Conservation (phyloP, 2,329 filamentous ascomycete species). For the Emmonsiellopsis sp. region DNA sequence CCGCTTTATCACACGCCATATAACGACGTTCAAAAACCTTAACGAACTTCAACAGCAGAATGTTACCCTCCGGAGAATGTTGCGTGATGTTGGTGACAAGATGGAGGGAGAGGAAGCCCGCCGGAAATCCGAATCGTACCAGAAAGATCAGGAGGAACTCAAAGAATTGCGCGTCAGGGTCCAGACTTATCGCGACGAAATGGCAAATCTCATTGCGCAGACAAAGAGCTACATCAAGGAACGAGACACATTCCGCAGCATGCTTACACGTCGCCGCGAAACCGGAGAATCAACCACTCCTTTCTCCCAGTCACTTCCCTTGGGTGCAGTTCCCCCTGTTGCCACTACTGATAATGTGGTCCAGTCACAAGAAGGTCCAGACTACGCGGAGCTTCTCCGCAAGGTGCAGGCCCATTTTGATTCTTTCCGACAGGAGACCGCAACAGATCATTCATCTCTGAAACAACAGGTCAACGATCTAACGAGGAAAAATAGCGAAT, state of each 20-base stretch:
- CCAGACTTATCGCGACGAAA: constrained; percentile 72
- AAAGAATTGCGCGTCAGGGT: constrained; percentile 63
- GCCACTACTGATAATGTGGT: constrained; percentile 35
- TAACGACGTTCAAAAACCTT: constrained; percentile 84
- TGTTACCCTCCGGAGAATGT: constrained; percentile 69
- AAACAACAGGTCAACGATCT: constrained; percentile 77
- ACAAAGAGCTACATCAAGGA: constrained; percentile 92
- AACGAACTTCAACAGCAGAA: constrained; percentile 83
- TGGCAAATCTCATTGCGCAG: constrained; percentile 69
- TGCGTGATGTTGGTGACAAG: constrained; percentile 73
- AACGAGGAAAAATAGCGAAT: constrained; percentile 68
- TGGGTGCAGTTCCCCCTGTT: constrained; percentile 40
- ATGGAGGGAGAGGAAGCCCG: constrained; percentile 87
- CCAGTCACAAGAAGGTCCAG: constrained; percentile 53
- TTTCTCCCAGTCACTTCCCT: constrained; percentile 63
- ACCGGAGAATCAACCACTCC: constrained; percentile 53
- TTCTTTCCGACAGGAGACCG: constrained; percentile 75
- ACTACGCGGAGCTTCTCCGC: constrained; percentile 69
- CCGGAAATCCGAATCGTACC: constrained; percentile 45
- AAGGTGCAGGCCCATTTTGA: constrained; percentile 89
- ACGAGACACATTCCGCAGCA: constrained; percentile 93
- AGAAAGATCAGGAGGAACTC: constrained; percentile 59
- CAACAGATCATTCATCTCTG: constrained; percentile 69
- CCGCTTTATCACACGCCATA: constrained; percentile 75
- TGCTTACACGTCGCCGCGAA: constrained; percentile 69